phyloP scores from a whole-genome alignment of 169 alveolate genomes.

The Theileria parva region DNA sequence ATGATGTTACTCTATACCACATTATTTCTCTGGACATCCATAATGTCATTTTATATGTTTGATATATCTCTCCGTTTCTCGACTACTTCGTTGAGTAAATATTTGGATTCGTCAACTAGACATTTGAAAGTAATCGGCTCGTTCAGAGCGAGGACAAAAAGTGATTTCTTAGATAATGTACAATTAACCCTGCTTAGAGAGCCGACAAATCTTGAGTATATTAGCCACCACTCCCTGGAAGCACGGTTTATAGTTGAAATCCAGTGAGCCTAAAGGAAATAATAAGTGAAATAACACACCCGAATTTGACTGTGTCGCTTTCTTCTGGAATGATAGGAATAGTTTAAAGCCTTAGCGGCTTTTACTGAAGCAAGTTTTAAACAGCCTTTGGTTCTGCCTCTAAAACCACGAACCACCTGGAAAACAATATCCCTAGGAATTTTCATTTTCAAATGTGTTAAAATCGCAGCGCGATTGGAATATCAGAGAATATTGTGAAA shows the following conservation, averaged over 20 bases:
- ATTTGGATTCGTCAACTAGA: constrained; percentile 75
- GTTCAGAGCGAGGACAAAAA: constrained; percentile 66
- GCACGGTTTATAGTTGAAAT: constrained; percentile 76
- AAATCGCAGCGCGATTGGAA: background rate
- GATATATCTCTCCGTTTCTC: constrained; percentile 63
- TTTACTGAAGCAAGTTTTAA: constrained; percentile 74
- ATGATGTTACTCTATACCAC: no score
- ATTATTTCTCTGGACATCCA: no score
- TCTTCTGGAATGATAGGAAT: constrained; percentile 67
- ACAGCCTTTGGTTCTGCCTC: constrained; percentile 79
- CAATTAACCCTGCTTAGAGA: constrained; percentile 67
- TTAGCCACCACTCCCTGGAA: constrained; percentile 76
- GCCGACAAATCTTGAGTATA: constrained; percentile 71
- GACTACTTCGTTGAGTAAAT: constrained; percentile 59
- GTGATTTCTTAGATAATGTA: constrained; percentile 70
- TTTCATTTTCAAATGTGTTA: constrained; percentile 52
- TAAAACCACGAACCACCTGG: constrained; percentile 76
- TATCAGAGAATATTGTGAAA: background rate
- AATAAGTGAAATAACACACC: background rate
- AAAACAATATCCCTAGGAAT: constrained; percentile 76
- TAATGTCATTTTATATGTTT: constrained; percentile 9
- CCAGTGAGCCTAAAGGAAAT: constrained; percentile 70
- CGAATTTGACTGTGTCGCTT: constrained; percentile 52
- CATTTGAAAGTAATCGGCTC: constrained; percentile 77
- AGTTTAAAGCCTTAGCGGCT: constrained; percentile 74